Evolutionary conservation across 2,329 filamentous ascomycete genomes (phyloP), one percentile per base, ranked within the genome.

Genomic region (Herpotrichia juniperi): DNA sequence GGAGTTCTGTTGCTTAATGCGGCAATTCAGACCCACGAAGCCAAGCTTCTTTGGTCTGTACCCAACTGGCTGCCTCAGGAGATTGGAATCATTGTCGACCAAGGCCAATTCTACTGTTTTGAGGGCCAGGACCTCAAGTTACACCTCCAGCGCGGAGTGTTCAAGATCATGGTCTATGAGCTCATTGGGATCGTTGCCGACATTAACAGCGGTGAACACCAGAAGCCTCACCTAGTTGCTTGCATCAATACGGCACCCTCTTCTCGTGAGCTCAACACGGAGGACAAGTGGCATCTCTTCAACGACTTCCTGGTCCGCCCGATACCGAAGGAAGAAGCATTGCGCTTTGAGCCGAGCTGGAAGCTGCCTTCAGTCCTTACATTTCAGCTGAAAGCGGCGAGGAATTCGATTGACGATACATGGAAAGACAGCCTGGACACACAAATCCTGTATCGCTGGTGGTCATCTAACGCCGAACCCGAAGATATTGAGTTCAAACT

Each of bases 231-330:
- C 74, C 80, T 99, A 19, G 92, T 97, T 7, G 91, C 92, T 10
- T 89, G 96, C 72, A 86, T 96, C 61, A 96, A 99, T 71, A 89
- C 91, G 51, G 83, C 84, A 11, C 86, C 91, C 46, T 85, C 89
- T 0, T 84, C 86, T 48, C 78, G 81, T 0, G 79, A 83, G 35
- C 71, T 82, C 0, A 81, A 85, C 1, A 78, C 78, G 3, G 82
- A 86, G 57, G 88, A 85, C 64, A 87, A 88, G 62, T 99, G 96
- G 96, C 91, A 97, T 74, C 76, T 99, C 1, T 97, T 99, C 78
- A 99, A 99, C 63, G 94, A 99, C 74, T 99, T 99, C 66, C 77
- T 96, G 30, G 96, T 99, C 19, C 86, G 90, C 11, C 87, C 88
- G 9, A 85, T 96, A 14, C 85, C 87, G 26, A 83, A 85, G 24